phyloP scores from a whole-genome alignment of 176 grass and related monocot genomes.

The Ensete glaucum region DNA sequence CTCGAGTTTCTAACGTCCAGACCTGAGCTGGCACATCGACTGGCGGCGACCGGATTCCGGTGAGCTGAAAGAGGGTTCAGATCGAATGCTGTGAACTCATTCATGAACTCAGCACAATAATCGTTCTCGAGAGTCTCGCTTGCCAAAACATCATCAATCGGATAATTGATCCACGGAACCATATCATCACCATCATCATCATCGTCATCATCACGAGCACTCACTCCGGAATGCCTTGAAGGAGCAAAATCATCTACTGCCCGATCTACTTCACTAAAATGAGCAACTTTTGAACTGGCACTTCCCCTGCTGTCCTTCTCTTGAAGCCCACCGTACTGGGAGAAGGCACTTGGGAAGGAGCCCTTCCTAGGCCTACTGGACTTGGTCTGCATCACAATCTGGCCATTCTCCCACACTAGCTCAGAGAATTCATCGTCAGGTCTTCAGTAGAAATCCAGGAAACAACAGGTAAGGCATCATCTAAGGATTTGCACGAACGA shows the following conservation, averaged over 20 bases:
- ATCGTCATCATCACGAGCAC: background rate
- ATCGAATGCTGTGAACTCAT: conserved; percentile 9
- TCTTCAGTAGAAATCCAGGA: background rate
- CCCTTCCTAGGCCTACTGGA: conserved; percentile 6
- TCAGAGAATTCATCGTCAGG: conserved; percentile 28
- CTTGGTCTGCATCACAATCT: conserved; percentile 29
- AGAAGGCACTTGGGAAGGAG: background rate
- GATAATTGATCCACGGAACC: conserved; percentile 22
- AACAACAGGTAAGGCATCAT: background rate
- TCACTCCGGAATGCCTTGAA: background rate
- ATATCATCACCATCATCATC: conserved; percentile 6
- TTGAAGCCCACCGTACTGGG: too few species aligned
- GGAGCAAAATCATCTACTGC: background rate
- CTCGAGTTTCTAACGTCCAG: background rate
- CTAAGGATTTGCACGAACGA: background rate
- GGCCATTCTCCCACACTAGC: conserved; percentile 42
- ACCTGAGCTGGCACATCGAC: background rate
- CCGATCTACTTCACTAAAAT: background rate
- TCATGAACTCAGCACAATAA: conserved; percentile 20
- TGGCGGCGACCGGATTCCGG: background rate
- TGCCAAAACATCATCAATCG: conserved; percentile 8
- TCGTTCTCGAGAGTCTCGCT: conserved; percentile 5
- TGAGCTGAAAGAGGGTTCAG: background rate
- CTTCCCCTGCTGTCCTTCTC: conserved; percentile 6
- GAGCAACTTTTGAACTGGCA: background rate